Evolutionary conservation across 1,139 yeast genomes (phyloP).

Genomic region (Saccharomyces hybrid): DNA sequence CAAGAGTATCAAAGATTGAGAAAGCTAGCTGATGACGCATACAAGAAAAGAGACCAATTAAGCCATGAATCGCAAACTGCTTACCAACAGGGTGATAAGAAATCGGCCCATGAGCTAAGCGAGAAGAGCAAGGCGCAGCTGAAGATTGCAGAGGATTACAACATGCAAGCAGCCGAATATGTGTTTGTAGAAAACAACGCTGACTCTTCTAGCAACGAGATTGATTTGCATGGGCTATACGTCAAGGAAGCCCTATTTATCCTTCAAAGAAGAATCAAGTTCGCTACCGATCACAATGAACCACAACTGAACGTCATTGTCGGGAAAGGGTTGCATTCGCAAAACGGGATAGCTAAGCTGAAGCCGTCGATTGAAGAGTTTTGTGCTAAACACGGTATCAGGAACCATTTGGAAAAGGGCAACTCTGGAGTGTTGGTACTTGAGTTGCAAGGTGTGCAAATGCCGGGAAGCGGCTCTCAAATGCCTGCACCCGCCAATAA

Average conservation of each 20-base stretch:
- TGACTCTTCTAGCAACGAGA: slow-evolving; percentile 76
- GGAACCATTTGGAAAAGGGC: slow-evolving; percentile 53
- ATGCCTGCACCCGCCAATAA: slow-evolving; percentile 13
- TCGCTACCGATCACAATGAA: slow-evolving; percentile 56
- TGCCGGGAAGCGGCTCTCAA: slow-evolving; percentile 45
- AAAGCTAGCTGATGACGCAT: slow-evolving; percentile 60
- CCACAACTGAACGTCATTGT: slow-evolving; percentile 61
- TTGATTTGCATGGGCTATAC: slow-evolving; percentile 85
- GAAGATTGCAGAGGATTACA: slow-evolving; percentile 47
- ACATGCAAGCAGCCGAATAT: slow-evolving; percentile 79
- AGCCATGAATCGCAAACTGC: slow-evolving; percentile 70
- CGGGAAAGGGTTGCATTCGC: slow-evolving; percentile 89
- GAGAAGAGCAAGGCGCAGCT: slow-evolving; percentile 56
- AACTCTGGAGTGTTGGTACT: slow-evolving; percentile 78
- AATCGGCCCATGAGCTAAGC: slow-evolving; percentile 64
- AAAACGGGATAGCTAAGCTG: slow-evolving; percentile 72
- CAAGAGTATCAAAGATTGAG: slow-evolving; percentile 57
- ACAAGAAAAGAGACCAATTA: slow-evolving; percentile 46
- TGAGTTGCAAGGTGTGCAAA: slow-evolving; percentile 45
- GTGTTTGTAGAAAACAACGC: slow-evolving; percentile 84
- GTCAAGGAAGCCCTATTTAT: slow-evolving; percentile 83
- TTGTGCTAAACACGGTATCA: slow-evolving; percentile 58
- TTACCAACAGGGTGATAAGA: slow-evolving; percentile 63
- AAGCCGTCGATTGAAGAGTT: slow-evolving; percentile 82
- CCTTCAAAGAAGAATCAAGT: slow-evolving; percentile 64